phyloP scores from a whole-genome alignment of 345 rosid species.

The Gossypium ekmanianum region DNA sequence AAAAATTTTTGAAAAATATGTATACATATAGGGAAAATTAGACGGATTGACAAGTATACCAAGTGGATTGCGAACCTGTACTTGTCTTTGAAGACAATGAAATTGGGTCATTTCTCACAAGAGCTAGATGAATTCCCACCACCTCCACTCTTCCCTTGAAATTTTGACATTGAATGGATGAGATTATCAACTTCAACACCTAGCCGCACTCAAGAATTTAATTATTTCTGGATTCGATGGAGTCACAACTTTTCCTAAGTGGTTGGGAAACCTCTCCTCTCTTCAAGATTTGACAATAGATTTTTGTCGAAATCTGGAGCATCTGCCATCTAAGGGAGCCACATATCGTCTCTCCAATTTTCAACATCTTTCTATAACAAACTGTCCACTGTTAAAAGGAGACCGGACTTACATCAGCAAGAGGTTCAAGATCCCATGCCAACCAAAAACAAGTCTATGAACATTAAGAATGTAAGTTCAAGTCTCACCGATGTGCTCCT shows the following conservation, averaged over 20 bases:
- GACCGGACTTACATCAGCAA: no score
- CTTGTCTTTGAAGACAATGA: background rate
- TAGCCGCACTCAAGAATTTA: background rate
- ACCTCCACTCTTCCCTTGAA: background rate
- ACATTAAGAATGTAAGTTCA: background rate
- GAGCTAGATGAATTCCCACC: background rate
- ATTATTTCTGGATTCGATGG: background rate
- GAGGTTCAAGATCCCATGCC: background rate
- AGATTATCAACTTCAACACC: background rate
- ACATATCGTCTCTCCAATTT: no score
- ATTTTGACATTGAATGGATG: background rate
- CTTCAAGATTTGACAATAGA: background rate
- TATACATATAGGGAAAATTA: no score
- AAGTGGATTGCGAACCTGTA: background rate
- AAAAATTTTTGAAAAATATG: no score
- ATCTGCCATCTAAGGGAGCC: no score
- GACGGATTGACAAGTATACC: background rate
- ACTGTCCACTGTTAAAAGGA: no score
- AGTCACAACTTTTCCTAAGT: background rate
- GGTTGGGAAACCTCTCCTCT: background rate
- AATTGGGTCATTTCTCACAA: background rate
- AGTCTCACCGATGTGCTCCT: background rate
- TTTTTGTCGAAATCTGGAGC: no score
- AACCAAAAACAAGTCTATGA: background rate
- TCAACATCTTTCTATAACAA: no score